Percentiles rank a stretch among this genome's conserved stretches.
Conservation (phyloP, 345 rosid genomes). For the Excoecaria cochinchinensis region DNA sequence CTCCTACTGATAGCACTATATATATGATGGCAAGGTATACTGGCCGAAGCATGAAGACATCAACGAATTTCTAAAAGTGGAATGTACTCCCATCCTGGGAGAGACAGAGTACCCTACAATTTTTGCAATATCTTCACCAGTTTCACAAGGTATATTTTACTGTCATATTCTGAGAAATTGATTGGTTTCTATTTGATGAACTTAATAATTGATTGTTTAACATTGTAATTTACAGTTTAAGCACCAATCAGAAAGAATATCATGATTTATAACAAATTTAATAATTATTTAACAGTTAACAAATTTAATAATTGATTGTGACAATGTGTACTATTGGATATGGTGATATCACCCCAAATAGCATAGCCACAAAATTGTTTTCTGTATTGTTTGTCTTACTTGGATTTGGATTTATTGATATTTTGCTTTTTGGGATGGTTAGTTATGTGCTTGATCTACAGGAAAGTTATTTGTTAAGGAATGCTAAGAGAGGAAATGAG, state of each 20-base stretch:
- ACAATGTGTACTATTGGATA: constrained; percentile 96
- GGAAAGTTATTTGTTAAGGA: constrained; percentile 66
- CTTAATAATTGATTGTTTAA: too few relatives aligned
- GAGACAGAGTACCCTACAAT: constrained; percentile 70
- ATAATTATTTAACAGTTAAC: too few relatives aligned
- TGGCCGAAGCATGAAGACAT: constrained; percentile 92
- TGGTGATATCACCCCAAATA: too few relatives aligned
- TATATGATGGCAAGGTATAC: constrained; percentile 55
- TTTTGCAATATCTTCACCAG: constrained; percentile 80
- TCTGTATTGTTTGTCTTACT: constrained; percentile 80
- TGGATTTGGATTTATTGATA: constrained; percentile 80
- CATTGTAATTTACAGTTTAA: too few relatives aligned
- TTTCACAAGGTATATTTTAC: constrained; percentile 59
- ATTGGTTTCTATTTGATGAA: constrained; percentile 14
- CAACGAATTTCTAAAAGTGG: constrained; percentile 71
- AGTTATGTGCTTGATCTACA: constrained; percentile 83
- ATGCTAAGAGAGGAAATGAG: constrained; percentile 43
- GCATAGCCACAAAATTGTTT: too few relatives aligned
- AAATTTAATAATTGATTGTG: too few relatives aligned
- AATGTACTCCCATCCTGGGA: constrained; percentile 66
- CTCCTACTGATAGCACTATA: constrained; percentile 11
- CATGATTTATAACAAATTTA: too few relatives aligned
- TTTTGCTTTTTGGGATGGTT: constrained; percentile 78
- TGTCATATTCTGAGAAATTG: constrained; percentile 10
- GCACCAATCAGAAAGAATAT: too few relatives aligned